A percentile compares a stretch with the other conserved stretches of the same genome.
Conservation (phyloP, 768 basidiomycete species). For the Lentinula guzmanii region DNA sequence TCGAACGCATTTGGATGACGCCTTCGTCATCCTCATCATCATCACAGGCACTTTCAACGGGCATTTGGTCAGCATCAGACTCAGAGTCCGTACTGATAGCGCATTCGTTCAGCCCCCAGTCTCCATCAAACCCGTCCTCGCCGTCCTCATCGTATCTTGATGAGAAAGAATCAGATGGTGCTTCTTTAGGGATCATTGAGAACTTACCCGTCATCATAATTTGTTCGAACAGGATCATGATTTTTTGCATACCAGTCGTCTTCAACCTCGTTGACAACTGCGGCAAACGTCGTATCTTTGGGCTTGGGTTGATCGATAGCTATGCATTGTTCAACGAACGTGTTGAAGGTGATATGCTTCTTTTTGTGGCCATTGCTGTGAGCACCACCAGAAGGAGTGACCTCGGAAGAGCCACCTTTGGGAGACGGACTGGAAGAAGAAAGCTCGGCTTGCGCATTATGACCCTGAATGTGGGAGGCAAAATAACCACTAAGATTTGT, state of each 20-base stretch:
- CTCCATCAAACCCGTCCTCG: constrained; percentile 49
- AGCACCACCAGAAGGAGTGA: constrained; percentile 19
- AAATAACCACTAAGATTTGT: constrained; percentile 2
- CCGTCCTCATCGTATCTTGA: constrained; percentile 65
- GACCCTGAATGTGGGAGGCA: constrained; percentile 1
- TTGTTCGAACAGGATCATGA: background rate
- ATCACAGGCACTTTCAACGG: constrained; percentile 4
- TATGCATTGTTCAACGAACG: constrained; percentile 95
- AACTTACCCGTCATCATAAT: constrained; percentile 44
- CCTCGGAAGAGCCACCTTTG: constrained; percentile 2
- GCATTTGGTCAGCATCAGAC: constrained; percentile 24
- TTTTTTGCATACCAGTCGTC: constrained; percentile 18
- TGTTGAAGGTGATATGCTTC: constrained; percentile 96
- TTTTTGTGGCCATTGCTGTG: constrained; percentile 25
- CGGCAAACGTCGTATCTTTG: background rate
- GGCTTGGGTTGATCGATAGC: constrained; percentile 72
- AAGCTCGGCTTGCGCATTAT: background rate
- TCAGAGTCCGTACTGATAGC: constrained; percentile 35
- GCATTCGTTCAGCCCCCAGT: constrained; percentile 21
- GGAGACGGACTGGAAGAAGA: constrained; percentile 9
- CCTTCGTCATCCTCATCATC: constrained; percentile 38
- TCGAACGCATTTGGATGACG: constrained; percentile 59
- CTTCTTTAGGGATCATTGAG: constrained; percentile 6
- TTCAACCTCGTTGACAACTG: constrained; percentile 3
- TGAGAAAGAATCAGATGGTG: constrained; percentile 3